phyloP scores from a whole-genome alignment of 257 asterid genomes.

The Solanum pimpinellifolium region DNA sequence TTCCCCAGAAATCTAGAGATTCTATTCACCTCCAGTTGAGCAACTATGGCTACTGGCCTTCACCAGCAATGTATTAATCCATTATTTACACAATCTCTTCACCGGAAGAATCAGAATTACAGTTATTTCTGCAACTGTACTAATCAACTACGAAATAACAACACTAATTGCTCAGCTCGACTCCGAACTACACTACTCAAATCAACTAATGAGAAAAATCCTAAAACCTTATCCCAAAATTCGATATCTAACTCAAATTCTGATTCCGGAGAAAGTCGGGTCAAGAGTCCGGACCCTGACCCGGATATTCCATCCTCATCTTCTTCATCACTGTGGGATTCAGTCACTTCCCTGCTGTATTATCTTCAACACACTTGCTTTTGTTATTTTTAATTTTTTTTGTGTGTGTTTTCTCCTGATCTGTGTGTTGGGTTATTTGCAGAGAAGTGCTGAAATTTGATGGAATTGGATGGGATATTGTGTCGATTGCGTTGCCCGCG shows the following conservation, averaged over 20 bases:
- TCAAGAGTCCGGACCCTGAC: not conserved
- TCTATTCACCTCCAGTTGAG: not conserved
- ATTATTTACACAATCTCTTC: not conserved
- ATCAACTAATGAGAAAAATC: conserved; percentile 21
- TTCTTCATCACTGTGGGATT: not conserved
- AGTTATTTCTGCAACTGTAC: not conserved
- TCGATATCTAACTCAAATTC: conserved; percentile 4
- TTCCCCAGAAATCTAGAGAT: too few species aligned
- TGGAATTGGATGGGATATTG: conserved; percentile 59
- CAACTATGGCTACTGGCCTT: conserved; percentile 11
- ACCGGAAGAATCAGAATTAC: not conserved
- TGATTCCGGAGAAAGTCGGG: conserved; percentile 1
- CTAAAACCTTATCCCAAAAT: conserved; percentile 6
- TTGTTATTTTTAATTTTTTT: not conserved
- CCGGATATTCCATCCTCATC: not conserved
- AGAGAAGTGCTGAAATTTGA: conserved; percentile 50
- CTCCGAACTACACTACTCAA: conserved; percentile 9
- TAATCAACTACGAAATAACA: conserved; percentile 3
- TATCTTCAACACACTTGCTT: conserved; percentile 17
- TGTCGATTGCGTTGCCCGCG: conserved; percentile 81
- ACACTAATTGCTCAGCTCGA: conserved; percentile 12
- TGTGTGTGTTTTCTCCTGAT: not conserved
- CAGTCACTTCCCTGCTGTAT: conserved; percentile 10
- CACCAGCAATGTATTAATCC: not conserved
- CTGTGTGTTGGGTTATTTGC: conserved; percentile 5